Percentiles rank a stretch among this genome's conserved stretches.
phyloP scores from a whole-genome alignment of 192 early-diverging fungal species.

The Chytriomyces hyalinus region DNA sequence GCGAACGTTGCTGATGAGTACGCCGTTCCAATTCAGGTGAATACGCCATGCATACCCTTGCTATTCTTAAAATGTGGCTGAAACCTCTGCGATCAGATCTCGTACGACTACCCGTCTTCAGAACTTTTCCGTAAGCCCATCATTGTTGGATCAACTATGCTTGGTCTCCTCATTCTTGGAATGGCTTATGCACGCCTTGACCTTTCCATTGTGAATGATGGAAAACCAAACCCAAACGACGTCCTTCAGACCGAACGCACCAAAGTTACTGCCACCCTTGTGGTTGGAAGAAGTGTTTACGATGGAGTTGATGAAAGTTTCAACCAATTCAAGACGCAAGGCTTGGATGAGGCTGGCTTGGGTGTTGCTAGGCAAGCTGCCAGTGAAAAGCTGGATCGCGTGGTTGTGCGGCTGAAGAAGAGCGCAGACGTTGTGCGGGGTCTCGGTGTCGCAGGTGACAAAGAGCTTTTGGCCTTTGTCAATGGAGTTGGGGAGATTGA shows the following conservation, averaged over 20 bases:
- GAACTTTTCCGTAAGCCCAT: constrained; percentile 53
- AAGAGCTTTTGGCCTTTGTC: constrained; percentile 28
- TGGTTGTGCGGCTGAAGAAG: constrained; percentile 31
- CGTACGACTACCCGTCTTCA: constrained; percentile 44
- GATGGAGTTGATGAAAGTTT: neutral
- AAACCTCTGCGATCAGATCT: constrained; percentile 40
- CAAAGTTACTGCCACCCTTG: constrained; percentile 10
- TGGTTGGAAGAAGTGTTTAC: constrained; percentile 17
- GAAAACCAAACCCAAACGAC: neutral
- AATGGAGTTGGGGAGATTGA: constrained; percentile 40
- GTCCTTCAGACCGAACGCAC: constrained; percentile 7
- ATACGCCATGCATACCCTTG: neutral
- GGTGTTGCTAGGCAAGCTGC: constrained; percentile 11
- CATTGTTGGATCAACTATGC: constrained; percentile 41
- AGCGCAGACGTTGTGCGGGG: constrained; percentile 3
- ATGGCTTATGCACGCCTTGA: constrained; percentile 53
- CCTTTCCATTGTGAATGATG: constrained; percentile 41
- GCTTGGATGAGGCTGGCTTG: constrained; percentile 6
- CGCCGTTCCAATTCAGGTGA: constrained; percentile 39
- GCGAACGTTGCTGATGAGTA: constrained; percentile 78
- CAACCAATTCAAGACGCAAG: neutral
- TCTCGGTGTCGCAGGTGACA: neutral
- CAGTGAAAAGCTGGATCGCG: constrained; percentile 26
- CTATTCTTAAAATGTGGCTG: constrained; percentile 6
- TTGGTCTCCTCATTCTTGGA: constrained; percentile 47